Evolutionary conservation across 2,329 filamentous ascomycete species (phyloP).

Genomic region (Nemania sp.): DNA sequence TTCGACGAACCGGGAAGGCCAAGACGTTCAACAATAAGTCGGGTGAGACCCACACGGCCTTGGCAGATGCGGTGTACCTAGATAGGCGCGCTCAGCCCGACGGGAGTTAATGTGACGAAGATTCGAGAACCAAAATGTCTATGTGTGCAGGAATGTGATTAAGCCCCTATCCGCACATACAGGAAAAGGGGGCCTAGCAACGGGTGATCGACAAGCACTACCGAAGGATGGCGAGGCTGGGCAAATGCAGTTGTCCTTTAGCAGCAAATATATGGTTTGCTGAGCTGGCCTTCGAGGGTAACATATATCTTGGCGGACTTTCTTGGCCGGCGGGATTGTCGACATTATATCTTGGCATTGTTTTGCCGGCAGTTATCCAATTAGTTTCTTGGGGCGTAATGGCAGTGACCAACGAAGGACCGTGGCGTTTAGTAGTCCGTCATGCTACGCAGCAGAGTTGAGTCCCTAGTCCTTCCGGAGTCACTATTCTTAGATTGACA

Average conservation of each 20-base stretch:
- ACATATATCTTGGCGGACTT: slow-evolving; percentile 26
- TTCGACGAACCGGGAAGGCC: slow-evolving; percentile 10
- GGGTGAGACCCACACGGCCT: slow-evolving; percentile 20
- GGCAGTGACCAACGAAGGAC: background rate
- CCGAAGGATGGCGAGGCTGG: slow-evolving; percentile 26
- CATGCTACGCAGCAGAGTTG: background rate
- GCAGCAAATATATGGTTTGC: background rate
- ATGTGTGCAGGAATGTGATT: slow-evolving; percentile 1
- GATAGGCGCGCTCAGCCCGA: slow-evolving; percentile 2
- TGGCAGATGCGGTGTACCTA: slow-evolving; percentile 29
- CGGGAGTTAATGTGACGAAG: slow-evolving; percentile 17
- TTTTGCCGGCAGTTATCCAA: background rate
- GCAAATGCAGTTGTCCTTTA: slow-evolving; percentile 31
- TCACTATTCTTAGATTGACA: background rate
- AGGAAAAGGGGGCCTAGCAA: slow-evolving; percentile 24
- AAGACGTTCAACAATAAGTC: slow-evolving; percentile 20
- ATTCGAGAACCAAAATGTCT: slow-evolving; percentile 13
- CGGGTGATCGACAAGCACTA: slow-evolving; percentile 35
- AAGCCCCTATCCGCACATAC: background rate
- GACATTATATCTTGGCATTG: slow-evolving; percentile 19
- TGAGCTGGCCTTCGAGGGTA: slow-evolving; percentile 1
- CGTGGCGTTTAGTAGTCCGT: background rate
- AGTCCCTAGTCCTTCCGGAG: background rate
- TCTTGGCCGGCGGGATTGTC: slow-evolving; percentile 14
- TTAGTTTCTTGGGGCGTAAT: background rate